Evolutionary conservation across 306 rosid species (phyloP).

Genomic region (Clitoria ternatea): DNA sequence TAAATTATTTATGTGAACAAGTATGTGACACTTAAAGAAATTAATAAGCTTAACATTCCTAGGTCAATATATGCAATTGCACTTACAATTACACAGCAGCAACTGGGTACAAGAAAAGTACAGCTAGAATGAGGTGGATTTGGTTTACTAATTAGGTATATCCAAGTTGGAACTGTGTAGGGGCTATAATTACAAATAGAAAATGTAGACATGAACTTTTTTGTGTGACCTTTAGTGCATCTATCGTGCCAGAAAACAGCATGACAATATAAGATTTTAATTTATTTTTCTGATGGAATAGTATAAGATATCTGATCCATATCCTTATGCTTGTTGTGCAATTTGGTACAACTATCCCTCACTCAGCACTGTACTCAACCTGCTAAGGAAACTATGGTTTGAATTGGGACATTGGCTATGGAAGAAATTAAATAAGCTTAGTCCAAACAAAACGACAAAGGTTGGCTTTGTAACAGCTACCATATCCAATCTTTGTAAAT

Average conservation of each 20-base stretch:
- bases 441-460: constrained; percentile 7
- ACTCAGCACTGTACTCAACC: neutral
- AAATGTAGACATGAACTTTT: constrained; percentile 7
- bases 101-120: constrained; percentile 6
- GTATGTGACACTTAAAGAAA: neutral
- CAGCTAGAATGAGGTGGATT: constrained; percentile 44
- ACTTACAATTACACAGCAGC: neutral
- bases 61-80: neutral
- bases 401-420: neutral
- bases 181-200: constrained; percentile 25
- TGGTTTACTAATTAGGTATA: neutral
- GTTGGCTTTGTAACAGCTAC: constrained; percentile 12
- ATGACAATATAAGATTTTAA: neutral
- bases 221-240: neutral
- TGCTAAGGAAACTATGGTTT: neutral
- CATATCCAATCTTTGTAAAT: neutral
- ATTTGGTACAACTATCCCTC: constrained; percentile 8
- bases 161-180: constrained; percentile 18
- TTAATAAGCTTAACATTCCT: neutral
- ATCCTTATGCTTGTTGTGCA: neutral
- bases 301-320: too few species aligned
- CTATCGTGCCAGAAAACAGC: neutral
- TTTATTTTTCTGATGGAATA: too few species aligned
- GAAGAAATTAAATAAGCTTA: neutral
- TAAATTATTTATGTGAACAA: neutral